These are phyloP conservation scores for Xenoacremonium recifei DNA, from an alignment of 2,329 filamentous ascomycete genomes.

Conservation along the genomic window DNA sequence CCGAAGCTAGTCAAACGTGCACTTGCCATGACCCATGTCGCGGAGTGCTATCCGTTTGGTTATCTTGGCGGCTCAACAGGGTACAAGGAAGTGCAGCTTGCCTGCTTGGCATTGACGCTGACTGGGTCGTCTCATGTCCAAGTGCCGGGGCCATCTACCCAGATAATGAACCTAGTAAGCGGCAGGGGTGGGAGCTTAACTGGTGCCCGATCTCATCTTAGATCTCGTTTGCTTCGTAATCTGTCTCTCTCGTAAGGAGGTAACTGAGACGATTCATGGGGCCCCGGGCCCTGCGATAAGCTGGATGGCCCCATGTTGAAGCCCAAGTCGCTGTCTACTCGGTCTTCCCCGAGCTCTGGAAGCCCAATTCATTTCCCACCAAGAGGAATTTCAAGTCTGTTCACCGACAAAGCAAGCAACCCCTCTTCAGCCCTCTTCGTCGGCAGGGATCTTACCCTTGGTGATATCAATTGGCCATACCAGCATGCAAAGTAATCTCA, in stretches of 20 bases:
- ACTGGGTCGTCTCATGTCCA: neutral
- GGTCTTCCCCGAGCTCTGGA: neutral
- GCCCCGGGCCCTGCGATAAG: neutral
- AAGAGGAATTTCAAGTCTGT: slow-evolving; percentile 8
- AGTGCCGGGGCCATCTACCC: neutral
- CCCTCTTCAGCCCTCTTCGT: slow-evolving; percentile 12
- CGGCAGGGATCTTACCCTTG: slow-evolving; percentile 9
- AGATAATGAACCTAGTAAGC: slow-evolving; percentile 2
- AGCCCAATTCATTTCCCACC: slow-evolving; percentile 16
- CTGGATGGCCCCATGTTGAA: too few species aligned
- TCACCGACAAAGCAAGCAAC: slow-evolving; percentile 15
- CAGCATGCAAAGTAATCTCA: slow-evolving; percentile 2
- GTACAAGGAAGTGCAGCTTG: slow-evolving; percentile 8
- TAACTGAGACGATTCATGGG: neutral
- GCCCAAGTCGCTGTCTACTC: slow-evolving; percentile 1
- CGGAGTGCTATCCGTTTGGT: too few species aligned
- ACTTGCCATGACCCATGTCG: neutral
- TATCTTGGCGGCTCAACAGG: slow-evolving; percentile 4
- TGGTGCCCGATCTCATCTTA: slow-evolving; percentile 26
- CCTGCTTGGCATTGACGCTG: slow-evolving; percentile 10
- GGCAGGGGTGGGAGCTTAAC: slow-evolving; percentile 16
- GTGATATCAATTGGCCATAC: neutral
- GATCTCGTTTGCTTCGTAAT: slow-evolving; percentile 11
- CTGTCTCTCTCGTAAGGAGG: neutral
- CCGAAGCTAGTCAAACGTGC: neutral